A percentile compares a stretch with the other conserved stretches of the same genome.
phyloP scores from a whole-genome alignment of 495 filamentous ascomycete genomes.

The Amphirosellinia nigrospora region DNA sequence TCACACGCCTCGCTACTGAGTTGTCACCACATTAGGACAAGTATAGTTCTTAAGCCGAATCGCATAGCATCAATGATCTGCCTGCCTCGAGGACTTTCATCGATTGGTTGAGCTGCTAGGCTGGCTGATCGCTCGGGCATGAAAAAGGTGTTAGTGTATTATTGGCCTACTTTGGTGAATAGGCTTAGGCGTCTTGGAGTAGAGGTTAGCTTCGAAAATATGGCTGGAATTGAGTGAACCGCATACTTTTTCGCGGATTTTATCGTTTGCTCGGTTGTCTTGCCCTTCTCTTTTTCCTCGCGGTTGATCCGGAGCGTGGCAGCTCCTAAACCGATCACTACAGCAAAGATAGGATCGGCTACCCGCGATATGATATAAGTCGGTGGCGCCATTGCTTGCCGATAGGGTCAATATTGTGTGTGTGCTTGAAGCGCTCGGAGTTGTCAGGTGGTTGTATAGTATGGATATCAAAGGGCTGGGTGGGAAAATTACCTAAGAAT shows the following conservation, averaged over 20 bases:
- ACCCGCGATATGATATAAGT: slow-evolving; percentile 67
- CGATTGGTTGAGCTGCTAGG: not conserved
- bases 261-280: slow-evolving; percentile 56
- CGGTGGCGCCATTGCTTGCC: slow-evolving; percentile 54
- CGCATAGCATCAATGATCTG: not conserved
- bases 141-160: not conserved
- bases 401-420: not conserved
- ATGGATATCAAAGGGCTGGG: not conserved
- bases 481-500: not conserved
- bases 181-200: slow-evolving; percentile 18
- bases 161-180: slow-evolving; percentile 3
- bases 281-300: slow-evolving; percentile 77
- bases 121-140: not conserved
- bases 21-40: not conserved
- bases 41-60: too few species aligned
- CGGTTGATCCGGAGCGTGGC: slow-evolving; percentile 75
- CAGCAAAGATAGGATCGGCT: slow-evolving; percentile 85
- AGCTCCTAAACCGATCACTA: slow-evolving; percentile 73
- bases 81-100: not conserved
- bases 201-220: not conserved
- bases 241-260: slow-evolving; percentile 54
- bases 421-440: not conserved
- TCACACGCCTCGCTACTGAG: slow-evolving; percentile 1
- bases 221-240: not conserved
- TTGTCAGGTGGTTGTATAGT: not conserved